phyloP scores from a whole-genome alignment of 1,284 basidiomycete species.

The Ustilago tritici region DNA sequence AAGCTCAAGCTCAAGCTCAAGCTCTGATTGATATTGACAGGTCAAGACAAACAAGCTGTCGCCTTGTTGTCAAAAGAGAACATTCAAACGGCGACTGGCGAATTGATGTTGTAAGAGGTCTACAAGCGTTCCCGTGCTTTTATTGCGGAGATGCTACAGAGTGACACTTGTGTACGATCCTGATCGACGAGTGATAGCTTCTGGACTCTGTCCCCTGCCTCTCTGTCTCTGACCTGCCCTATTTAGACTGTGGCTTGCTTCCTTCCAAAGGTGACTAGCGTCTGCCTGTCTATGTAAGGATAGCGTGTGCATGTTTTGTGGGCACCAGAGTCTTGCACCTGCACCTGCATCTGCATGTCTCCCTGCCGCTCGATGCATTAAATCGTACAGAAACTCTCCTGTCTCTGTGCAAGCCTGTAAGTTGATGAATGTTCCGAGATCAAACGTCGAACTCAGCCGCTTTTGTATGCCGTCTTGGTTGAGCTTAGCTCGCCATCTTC shows the following conservation, averaged over 20 bases:
- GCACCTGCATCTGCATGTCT: background rate
- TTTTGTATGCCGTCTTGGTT: background rate
- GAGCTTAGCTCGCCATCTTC: background rate
- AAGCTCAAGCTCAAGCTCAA: background rate
- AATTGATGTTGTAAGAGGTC: slow-evolving; percentile 1
- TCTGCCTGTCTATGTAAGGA: background rate
- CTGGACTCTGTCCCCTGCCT: background rate
- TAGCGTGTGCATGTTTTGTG: background rate
- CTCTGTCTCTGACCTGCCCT: slow-evolving; percentile 9
- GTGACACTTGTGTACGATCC: background rate
- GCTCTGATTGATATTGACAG: background rate
- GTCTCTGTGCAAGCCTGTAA: background rate
- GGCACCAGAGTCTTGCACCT: background rate
- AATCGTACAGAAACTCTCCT: background rate
- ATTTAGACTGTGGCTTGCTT: slow-evolving; percentile 8
- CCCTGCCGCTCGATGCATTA: slow-evolving; percentile 3
- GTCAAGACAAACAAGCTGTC: slow-evolving; percentile 6
- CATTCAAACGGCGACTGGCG: slow-evolving; percentile 20
- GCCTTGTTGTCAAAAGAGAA: background rate
- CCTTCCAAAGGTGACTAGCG: background rate
- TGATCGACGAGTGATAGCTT: slow-evolving; percentile 7
- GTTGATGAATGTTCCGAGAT: slow-evolving; percentile 6
- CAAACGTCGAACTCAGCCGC: background rate
- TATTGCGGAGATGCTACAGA: background rate
- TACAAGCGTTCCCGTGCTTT: background rate